Base-by-base conservation (phyloP, 2,329 filamentous ascomycete species). In the Leptographium flavum region DNA sequence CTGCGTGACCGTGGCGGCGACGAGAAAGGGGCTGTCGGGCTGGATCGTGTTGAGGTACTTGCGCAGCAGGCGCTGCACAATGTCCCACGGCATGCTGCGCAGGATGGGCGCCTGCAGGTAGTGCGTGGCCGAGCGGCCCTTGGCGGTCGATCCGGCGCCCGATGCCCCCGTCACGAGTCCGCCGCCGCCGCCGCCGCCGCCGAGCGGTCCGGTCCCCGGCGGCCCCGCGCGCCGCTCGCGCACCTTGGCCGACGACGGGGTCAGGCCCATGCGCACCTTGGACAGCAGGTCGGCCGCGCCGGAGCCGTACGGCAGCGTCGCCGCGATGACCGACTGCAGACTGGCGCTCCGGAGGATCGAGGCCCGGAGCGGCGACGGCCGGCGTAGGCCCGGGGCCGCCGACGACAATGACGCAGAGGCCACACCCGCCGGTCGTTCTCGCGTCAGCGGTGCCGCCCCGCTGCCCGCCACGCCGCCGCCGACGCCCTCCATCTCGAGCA, bases 251-350 rank as follows among this genome's bases (percentile, higher is more conserved):
- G 52, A 55, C 1, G 57, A 60, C 8, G 58, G 58, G 3, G 57
- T 59, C 41, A 60, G 49, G 35, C 58, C 58, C 58, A 60, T 59
- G 11, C 57, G 53, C 2, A 60, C 56, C 19, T 52, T 47, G 10
- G 56, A 56, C 17, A 60, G 50, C 10, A 59, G 48, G 38, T 57
- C 58, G 19, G 56, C 58, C 10, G 58, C 52, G 5, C 55, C 56
- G 2, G 53, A 49, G 15, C 54, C 55, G 11, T 54, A 52, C 2
- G 58, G 56, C 43, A 58, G 45, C 9, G 55, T 57, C 8, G 57
- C 56, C 27, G 53, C 53, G 30, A 59, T 55, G 43, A 58, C 51
- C 30, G 53, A 50, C 47, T 59, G 57, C 23, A 60, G 45, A 19
- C 56, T 54, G 19, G 45, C 48, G 43, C 56, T 56, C 25, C 46